phyloP scores from a whole-genome alignment of 306 rosid species.

The Dalbergia cochinchinensis region DNA sequence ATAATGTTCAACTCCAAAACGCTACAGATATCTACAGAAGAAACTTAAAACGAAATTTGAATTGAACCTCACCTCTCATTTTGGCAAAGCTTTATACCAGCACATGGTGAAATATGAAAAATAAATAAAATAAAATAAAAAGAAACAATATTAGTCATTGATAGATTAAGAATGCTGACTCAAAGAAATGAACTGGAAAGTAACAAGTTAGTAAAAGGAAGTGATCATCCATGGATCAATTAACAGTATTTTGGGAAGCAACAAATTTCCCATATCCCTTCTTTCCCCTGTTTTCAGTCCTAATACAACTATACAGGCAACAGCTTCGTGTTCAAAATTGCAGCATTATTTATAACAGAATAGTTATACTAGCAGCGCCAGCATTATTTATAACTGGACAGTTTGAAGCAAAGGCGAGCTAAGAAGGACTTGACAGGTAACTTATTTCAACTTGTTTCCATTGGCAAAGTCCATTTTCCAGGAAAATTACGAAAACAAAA shows the following conservation, averaged over 20 bases:
- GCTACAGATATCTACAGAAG: constrained; percentile 35
- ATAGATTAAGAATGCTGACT: constrained; percentile 46
- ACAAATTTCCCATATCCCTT: neutral
- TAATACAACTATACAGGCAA: constrained; percentile 21
- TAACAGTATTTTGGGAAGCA: constrained; percentile 5
- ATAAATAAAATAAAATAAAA: neutral
- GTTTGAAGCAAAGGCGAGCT: constrained; percentile 28
- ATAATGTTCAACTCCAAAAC: constrained; percentile 22
- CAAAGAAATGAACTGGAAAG: constrained; percentile 5
- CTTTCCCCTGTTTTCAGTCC: neutral
- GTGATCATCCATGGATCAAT: constrained; percentile 36
- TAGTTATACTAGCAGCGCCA: neutral
- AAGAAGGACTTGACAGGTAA: constrained; percentile 20
- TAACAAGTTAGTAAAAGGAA: constrained; percentile 25
- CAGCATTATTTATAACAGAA: constrained; percentile 4
- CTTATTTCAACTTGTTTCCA: constrained; percentile 10
- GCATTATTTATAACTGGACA: constrained; percentile 1
- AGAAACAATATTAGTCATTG: constrained; percentile 49
- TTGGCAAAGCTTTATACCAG: constrained; percentile 81
- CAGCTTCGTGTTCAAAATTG: constrained; percentile 28
- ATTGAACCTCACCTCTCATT: constrained; percentile 77
- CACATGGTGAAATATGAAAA: constrained; percentile 49
- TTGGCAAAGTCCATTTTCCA: constrained; percentile 15
- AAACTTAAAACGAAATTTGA: constrained; percentile 48
- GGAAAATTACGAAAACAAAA: constrained; percentile 31